phyloP scores from a whole-genome alignment of 192 early-diverging fungal species.

The Podila epigama region DNA sequence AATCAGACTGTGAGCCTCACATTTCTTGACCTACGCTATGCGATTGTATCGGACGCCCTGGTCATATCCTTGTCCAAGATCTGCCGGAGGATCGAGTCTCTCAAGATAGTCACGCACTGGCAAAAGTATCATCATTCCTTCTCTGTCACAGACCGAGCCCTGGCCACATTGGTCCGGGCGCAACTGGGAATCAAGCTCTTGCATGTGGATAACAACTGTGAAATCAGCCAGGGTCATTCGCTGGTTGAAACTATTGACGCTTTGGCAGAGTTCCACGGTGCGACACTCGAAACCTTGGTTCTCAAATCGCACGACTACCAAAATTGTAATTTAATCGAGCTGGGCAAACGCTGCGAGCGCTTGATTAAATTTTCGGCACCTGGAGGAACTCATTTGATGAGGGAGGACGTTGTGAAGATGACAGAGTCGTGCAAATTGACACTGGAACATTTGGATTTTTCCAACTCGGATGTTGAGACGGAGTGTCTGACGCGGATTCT shows the following conservation, averaged over 20 bases:
- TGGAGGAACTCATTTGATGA: conserved; percentile 27
- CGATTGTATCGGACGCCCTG: conserved; percentile 18
- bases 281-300: conserved; percentile 24
- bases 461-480: conserved; percentile 47
- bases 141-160: conserved; percentile 33
- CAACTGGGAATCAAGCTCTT: conserved; percentile 17
- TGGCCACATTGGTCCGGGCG: conserved; percentile 15
- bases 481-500: conserved; percentile 24
- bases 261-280: conserved; percentile 11
- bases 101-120: conserved; percentile 40
- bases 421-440: conserved; percentile 39
- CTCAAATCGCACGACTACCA: conserved; percentile 47
- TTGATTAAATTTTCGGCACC: conserved; percentile 36
- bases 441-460: conserved; percentile 46
- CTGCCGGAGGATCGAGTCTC: conserved; percentile 35
- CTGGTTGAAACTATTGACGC: conserved; percentile 20
- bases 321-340: conserved; percentile 23
- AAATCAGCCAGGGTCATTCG: conserved; percentile 41
- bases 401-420: conserved; percentile 22
- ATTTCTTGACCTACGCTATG: conserved; percentile 37
- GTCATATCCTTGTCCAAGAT: conserved; percentile 22
- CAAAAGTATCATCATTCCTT: conserved; percentile 28
- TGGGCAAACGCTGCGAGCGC: conserved; percentile 31
- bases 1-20: conserved; percentile 38
- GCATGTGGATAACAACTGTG: conserved; percentile 41